Base-by-base conservation (phyloP, 352 stramenopile species). In the Blastocystis sp. region DNA sequence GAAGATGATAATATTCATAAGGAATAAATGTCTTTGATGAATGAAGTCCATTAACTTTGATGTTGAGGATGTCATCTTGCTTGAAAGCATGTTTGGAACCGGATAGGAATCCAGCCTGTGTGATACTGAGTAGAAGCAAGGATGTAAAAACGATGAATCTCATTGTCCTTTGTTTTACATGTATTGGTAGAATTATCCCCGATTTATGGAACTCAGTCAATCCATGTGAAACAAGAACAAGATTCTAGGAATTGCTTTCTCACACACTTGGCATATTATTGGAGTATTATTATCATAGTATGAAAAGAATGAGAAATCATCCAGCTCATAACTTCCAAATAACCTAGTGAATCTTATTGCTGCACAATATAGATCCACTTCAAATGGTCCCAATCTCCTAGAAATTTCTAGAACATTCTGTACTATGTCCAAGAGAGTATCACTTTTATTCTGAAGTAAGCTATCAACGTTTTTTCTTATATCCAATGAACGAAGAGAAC, bases 1-100 rank as follows among this genome's bases (percentile, higher is more conserved):
- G 94, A 52, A 99, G 90, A 87, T 94, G 95, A 92, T 98, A 98
- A 91, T 98, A 98, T 78, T 98, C 95, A 57, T 98, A 91, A 35
- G 95, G 95, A 86, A 98, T 91, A 86, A 98, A 91, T 58, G 95
- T 98, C 89, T 98, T 95, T 39, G 91, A 90, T 32, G 94, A 97
- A 89, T 92, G 97, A 19, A 98, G 89, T 88, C 93, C 97, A 91
- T 97, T 97, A 65, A 97, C 95, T 63, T 95, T 95, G 61, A 98
- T 88, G 77, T 92, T 92, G 65, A 97, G 90, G 83, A 88, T 69
- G 77, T 96, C 93, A 78, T 91, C 90, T 77, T 93, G 93, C 54
- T 91, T 91, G 90, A 95, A 95, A 80, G 92, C 49, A 42, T 83
- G 43, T 32, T 83, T 83, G 29, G 57, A 49, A 43, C 61, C 56